Evolutionary conservation across 2,329 filamentous ascomycete genomes (phyloP).

Genomic region (Myriosclerotinia curreyana): DNA sequence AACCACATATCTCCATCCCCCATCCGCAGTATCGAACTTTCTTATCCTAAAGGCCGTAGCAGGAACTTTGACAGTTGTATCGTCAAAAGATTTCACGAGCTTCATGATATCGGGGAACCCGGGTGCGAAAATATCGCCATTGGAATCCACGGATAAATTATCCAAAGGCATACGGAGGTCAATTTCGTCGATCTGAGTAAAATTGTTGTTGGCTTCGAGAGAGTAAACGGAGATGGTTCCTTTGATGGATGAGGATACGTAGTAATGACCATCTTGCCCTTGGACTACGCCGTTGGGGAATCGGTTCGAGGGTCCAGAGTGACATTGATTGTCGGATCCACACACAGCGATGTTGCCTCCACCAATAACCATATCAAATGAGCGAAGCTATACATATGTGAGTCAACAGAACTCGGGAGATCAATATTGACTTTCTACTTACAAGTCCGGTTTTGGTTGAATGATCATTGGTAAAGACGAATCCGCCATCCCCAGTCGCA

Average conservation of each 20-base stretch:
- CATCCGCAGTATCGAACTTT: not conserved
- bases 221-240: not conserved
- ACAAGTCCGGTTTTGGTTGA: conserved; percentile 31
- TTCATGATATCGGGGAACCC: conserved; percentile 36
- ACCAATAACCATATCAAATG: conserved; percentile 33
- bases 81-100: conserved; percentile 28
- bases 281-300: conserved; percentile 40
- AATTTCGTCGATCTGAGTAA: conserved; percentile 34
- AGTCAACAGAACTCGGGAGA: not conserved
- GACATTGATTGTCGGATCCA: not conserved
- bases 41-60: not conserved
- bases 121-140: conserved; percentile 40
- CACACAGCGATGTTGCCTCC: conserved; percentile 39
- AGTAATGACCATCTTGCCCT: conserved; percentile 38
- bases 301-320: conserved; percentile 6
- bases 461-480: conserved; percentile 42
- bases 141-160: conserved; percentile 40
- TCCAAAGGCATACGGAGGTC: conserved; percentile 38
- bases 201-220: conserved; percentile 15
- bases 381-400: not conserved
- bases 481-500: conserved; percentile 38
- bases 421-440: not conserved
- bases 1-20: not conserved
- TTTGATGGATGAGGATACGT: conserved; percentile 37
- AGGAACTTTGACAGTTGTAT: conserved; percentile 23